Evolutionary conservation across 2,329 filamentous ascomycete genomes (phyloP).

Genomic region (Blumeria graminis): DNA sequence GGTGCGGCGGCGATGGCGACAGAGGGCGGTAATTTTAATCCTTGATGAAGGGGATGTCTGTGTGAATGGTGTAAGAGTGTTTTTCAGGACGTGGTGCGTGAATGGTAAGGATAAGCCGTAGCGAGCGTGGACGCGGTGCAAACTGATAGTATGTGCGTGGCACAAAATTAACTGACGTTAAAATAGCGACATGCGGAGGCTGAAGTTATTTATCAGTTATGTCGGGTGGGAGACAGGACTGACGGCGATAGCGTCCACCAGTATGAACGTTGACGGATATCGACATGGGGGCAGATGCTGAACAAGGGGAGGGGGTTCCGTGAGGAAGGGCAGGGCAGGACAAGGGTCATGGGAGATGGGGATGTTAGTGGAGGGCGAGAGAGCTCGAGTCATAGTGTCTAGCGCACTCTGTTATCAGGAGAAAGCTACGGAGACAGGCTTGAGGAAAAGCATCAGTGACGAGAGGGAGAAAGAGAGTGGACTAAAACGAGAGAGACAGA

Average conservation of each 20-base stretch:
- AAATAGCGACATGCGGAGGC: constrained; percentile 6
- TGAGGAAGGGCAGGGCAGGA: background rate
- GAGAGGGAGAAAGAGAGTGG: background rate
- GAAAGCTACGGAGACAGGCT: background rate
- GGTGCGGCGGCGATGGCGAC: background rate
- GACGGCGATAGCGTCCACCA: constrained; percentile 8
- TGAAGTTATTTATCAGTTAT: constrained; percentile 10
- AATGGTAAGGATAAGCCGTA: constrained; percentile 3
- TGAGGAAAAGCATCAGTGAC: background rate
- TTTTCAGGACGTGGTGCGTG: constrained; percentile 4
- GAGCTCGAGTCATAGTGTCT: background rate
- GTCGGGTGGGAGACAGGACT: constrained; percentile 4
- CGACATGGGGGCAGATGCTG: constrained; percentile 6
- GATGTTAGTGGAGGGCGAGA: constrained; percentile 3
- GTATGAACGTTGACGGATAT: constrained; percentile 5
- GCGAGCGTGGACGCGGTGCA: constrained; percentile 7
- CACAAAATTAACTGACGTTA: background rate
- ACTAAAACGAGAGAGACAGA: background rate
- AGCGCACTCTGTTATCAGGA: background rate
- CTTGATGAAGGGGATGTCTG: background rate
- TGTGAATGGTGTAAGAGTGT: background rate
- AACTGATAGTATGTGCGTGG: background rate
- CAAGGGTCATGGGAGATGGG: constrained; percentile 2
- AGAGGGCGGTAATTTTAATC: background rate
- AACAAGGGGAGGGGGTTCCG: background rate